phyloP scores from a whole-genome alignment of 2,329 filamentous ascomycete genomes.

The Cadophora sp. region DNA sequence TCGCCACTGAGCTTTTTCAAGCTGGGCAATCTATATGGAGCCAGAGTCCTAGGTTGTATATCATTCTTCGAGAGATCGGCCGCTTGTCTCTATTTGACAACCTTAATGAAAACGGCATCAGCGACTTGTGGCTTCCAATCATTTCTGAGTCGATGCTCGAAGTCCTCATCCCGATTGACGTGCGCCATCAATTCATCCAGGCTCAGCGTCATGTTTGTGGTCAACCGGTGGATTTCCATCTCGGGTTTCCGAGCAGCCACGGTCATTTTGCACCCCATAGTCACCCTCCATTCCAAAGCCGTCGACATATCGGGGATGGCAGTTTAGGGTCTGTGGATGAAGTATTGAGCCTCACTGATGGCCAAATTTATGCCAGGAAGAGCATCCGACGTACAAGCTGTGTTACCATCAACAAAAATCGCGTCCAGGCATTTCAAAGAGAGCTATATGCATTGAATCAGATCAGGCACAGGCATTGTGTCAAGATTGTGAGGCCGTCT shows the following conservation, averaged over 20 bases:
- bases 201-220: slow-evolving; percentile 15
- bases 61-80: slow-evolving; percentile 14
- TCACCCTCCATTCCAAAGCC: slow-evolving; percentile 11
- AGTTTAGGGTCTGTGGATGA: slow-evolving; percentile 8
- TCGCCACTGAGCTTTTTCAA: not conserved
- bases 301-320: slow-evolving; percentile 8
- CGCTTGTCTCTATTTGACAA: slow-evolving; percentile 3
- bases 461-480: slow-evolving; percentile 15
- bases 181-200: not conserved
- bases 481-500: slow-evolving; percentile 9
- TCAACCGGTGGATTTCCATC: slow-evolving; percentile 1
- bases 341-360: slow-evolving; percentile 8
- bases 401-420: not conserved
- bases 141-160: slow-evolving; percentile 10
- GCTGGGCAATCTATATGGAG: slow-evolving; percentile 14
- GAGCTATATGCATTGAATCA: slow-evolving; percentile 13
- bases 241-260: not conserved
- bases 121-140: slow-evolving; percentile 17
- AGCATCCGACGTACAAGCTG: slow-evolving; percentile 10
- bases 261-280: not conserved
- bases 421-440: slow-evolving; percentile 5
- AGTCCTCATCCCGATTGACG: not conserved
- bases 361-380: slow-evolving; percentile 13
- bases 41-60: slow-evolving; percentile 12
- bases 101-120: not conserved